Conservation (phyloP, 2,329 filamentous ascomycete genomes). For the Aspergillus bombycis region DNA sequence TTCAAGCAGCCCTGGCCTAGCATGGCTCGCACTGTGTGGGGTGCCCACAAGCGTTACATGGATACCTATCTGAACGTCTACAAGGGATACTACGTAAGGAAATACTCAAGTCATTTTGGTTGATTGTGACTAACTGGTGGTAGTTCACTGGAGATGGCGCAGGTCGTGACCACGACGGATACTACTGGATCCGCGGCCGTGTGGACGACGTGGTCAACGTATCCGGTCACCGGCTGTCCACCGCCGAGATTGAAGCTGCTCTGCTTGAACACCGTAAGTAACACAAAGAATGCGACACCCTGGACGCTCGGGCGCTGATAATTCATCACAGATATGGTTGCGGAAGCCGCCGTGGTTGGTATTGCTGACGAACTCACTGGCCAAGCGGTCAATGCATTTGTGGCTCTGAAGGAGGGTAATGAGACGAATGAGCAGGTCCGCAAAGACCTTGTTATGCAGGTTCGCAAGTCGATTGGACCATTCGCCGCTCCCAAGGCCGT, state of each 20-base stretch:
- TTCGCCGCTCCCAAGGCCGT: conserved; percentile 96
- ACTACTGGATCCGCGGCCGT: conserved; percentile 99
- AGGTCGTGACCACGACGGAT: conserved; percentile 93
- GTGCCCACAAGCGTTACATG: conserved; percentile 97
- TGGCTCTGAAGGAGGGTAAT: conserved; percentile 83
- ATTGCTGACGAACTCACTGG: conserved; percentile 92
- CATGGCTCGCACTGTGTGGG: conserved; percentile 97
- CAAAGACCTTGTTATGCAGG: conserved; percentile 92
- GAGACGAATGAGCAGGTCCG: conserved; percentile 77
- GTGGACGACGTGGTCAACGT: conserved; percentile 99
- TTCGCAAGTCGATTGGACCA: conserved; percentile 94
- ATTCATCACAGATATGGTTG: conserved; percentile 57
- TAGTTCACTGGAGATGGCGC: conserved; percentile 74
- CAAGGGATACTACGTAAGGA: conserved; percentile 91
- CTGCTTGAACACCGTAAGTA: conserved; percentile 80
- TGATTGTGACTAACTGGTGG: conserved; percentile 11
- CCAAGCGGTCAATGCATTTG: conserved; percentile 96
- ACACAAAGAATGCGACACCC: no score
- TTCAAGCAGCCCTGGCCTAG: conserved; percentile 99
- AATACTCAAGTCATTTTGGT: background rate
- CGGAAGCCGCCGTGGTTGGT: conserved; percentile 93
- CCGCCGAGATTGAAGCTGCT: conserved; percentile 96
- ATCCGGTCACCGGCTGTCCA: conserved; percentile 92
- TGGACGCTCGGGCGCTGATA: conserved; percentile 20
- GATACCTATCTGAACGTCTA: conserved; percentile 98